Percentiles rank a stretch among this genome's conserved stretches.
Evolutionary conservation across 2,329 filamentous ascomycete genomes (phyloP).

Genomic region (Elsinoe perseae): DNA sequence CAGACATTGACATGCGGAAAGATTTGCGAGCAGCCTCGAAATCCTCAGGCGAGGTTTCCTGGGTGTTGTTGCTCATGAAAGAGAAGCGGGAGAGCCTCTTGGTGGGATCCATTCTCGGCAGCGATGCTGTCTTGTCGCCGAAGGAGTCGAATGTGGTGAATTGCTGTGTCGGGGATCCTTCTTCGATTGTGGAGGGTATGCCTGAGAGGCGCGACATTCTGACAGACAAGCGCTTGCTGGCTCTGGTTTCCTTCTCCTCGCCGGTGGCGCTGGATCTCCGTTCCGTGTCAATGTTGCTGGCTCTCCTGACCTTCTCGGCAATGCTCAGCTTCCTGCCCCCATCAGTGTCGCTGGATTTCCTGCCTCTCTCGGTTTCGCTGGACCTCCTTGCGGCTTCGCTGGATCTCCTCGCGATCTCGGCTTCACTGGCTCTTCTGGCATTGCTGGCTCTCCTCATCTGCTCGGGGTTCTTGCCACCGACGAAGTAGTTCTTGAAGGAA

Average conservation of each 20-base stretch:
- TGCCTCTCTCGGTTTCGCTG: slow-evolving; percentile 35
- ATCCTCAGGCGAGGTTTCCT: slow-evolving; percentile 11
- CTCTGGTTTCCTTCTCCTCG: slow-evolving; percentile 14
- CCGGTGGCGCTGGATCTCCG: slow-evolving; percentile 37
- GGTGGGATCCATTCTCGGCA: background rate
- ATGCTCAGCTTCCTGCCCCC: slow-evolving; percentile 18
- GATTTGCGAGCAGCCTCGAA: background rate
- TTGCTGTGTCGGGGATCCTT: background rate
- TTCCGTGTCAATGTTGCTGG: background rate
- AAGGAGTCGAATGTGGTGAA: slow-evolving; percentile 15
- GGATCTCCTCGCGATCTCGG: background rate
- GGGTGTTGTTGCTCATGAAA: slow-evolving; percentile 13
- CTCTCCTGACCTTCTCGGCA: background rate
- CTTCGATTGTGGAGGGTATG: slow-evolving; percentile 10
- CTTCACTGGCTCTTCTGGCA: slow-evolving; percentile 9
- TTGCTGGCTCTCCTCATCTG: background rate
- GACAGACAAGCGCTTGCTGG: slow-evolving; percentile 13
- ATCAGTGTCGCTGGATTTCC: background rate
- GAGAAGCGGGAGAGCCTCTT: slow-evolving; percentile 14
- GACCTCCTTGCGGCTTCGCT: background rate
- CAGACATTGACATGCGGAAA: slow-evolving; percentile 13
- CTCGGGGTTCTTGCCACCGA: slow-evolving; percentile 41
- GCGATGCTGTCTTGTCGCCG: background rate
- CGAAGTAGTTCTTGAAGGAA: slow-evolving; percentile 53
- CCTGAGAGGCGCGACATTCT: background rate